phyloP scores from a whole-genome alignment of 2,329 filamentous ascomycete genomes.

The Fusarium austroafricanum region DNA sequence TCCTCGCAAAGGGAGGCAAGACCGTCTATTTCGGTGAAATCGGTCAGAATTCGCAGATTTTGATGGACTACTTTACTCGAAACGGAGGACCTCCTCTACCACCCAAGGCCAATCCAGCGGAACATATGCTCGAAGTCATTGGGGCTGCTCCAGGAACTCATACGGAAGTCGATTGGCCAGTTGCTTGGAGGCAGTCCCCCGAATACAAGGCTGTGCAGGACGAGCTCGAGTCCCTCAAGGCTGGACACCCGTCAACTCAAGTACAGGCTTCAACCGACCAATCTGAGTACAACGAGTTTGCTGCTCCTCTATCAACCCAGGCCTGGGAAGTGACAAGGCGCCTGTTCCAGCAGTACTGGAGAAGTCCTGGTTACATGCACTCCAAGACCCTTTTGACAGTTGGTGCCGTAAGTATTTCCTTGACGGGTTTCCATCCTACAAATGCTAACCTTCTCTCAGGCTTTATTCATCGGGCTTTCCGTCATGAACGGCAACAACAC shows the following conservation, averaged over 20 bases:
- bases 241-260: neutral
- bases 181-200: slow-evolving; percentile 51
- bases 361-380: slow-evolving; percentile 70
- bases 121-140: slow-evolving; percentile 70
- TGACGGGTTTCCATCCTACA: accelerated
- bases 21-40: slow-evolving; percentile 77
- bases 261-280: neutral
- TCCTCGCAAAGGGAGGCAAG: slow-evolving; percentile 37
- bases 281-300: slow-evolving; percentile 45
- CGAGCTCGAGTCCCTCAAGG: slow-evolving; percentile 47
- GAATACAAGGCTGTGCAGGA: slow-evolving; percentile 49
- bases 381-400: slow-evolving; percentile 54
- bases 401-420: slow-evolving; percentile 44
- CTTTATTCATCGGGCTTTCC: slow-evolving; percentile 75
- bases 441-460: neutral
- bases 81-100: slow-evolving; percentile 68
- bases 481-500: slow-evolving; percentile 71
- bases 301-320: slow-evolving; percentile 47
- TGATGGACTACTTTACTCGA: slow-evolving; percentile 70
- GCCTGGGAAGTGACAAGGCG: slow-evolving; percentile 51
- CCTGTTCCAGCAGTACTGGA: slow-evolving; percentile 50
- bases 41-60: slow-evolving; percentile 63
- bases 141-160: slow-evolving; percentile 61
- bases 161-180: slow-evolving; percentile 53
- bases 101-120: slow-evolving; percentile 71